Evolutionary conservation across 805 yeast genomes (phyloP), one percentile per base, ranked within the genome.

Genomic region (Candida corydali): DNA sequence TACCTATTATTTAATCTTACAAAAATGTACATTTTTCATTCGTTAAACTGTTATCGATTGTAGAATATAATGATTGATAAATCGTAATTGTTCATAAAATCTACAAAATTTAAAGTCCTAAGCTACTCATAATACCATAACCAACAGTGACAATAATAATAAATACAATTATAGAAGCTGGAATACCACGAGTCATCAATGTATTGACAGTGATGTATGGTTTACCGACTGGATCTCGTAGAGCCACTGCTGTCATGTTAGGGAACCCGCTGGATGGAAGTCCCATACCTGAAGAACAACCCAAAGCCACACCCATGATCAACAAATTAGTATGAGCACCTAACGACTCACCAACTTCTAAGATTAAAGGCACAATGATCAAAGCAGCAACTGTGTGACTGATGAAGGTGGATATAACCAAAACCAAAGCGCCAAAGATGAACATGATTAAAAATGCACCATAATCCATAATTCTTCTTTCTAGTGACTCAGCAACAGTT

Each of bases 261-360:
- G 71, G 71, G 52, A 65, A 65, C 1, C 71, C 71, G 3, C 69
- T 62, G 0, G 70, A 65, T 7, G 70, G 70, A 46, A 65, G 61
- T 17, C 68, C 71, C 71, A 65, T 65, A 18, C 70, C 71, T n/a
- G 61, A 67, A 3, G 70, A 63, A 25, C 67, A 62, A 34, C 64
- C 46, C 40, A 65, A 56, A 3, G 69, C 68, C 37, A 63, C 56
- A 35, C 65, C 69, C 69, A 65, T 65, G 37, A 65, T 54, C 47
- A 65, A 57, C 32, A 65, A 51, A 36, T 56, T 49, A 19, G 70
- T 61, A 46, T 64, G 71, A 20, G 51, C 47, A 6, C 59, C 55
- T 54, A 65, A 53, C 11, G 52, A 45, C 12, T 62, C 61, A 17
- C 71, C 71, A 16, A 65, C 61, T 42, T 65, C 70, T 37, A 57